Evolutionary conservation across 371 early-diverging fungal species (phyloP), one percentile per base, ranked within the genome.

Genomic region (Zychaea mexicana): DNA sequence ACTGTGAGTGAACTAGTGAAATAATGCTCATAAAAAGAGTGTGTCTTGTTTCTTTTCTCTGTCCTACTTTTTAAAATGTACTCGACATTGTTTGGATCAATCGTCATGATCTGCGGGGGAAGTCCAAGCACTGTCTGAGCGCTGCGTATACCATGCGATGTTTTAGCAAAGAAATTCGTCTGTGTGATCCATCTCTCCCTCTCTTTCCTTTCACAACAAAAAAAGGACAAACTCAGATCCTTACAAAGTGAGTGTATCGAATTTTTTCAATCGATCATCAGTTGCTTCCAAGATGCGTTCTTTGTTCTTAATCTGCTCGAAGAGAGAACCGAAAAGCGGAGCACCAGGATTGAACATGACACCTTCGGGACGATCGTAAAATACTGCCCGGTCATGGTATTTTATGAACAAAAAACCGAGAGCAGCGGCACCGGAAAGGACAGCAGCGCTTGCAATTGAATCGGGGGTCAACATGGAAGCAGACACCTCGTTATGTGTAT

Each of bases 41-140:
- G n/a, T n/a, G n/a, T n/a, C n/a, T n/a, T n/a, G n/a, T n/a, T n/a
- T 36, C 36, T 36, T 36, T 36, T 2, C 15, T 15, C 8, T 12
- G 42, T 15, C n/a, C n/a, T 73, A 70, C 74, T 66, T 52, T 75
- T 75, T 49, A 75, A 55, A 32, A 81, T 32, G 57, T 81, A 60
- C 24, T 81, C 81, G 3, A 81, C 65, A 21, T 81, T 81, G 31
- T 63, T 65, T 26, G 81, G 81, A 39, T 81, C 78, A 54, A 76
- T 72, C 4, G 81, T 81, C n/a, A 66, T 58, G 21, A 76, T 63
- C 12, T 66, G 39, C 0, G 57, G 64, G 9, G 76, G 76, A 30
- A 72, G 68, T 53, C 81, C 81, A 24, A 70, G 53, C 7, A 59
- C 66, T 17, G 73, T 66, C 33, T 55, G 38, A 7, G 71, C 69